Conservation (phyloP, 2,329 filamentous ascomycete species). For the Ceratocystis smalleyi region DNA sequence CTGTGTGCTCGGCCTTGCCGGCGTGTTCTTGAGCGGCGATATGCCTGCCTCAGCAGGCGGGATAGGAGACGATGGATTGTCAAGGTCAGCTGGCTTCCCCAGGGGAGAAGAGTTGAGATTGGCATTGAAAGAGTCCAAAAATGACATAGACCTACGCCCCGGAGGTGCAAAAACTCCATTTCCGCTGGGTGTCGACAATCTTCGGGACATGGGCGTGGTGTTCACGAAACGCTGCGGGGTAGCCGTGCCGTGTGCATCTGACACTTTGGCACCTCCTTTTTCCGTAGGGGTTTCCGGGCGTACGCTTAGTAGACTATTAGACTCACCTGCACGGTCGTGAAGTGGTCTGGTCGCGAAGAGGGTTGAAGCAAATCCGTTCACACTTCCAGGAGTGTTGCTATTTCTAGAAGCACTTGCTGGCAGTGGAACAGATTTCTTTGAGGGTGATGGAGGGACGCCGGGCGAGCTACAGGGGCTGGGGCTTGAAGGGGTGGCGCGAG, state of each 20-base stretch:
- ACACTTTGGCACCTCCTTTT: not conserved
- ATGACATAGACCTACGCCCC: constrained; percentile 14
- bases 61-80: constrained; percentile 15
- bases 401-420: constrained; percentile 1
- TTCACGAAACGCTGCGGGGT: constrained; percentile 10
- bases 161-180: constrained; percentile 14
- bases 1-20: constrained; percentile 24
- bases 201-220: constrained; percentile 15
- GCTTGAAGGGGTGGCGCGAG: not conserved
- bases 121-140: constrained; percentile 14
- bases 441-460: constrained; percentile 13
- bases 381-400: not conserved
- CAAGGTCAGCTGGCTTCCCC: constrained; percentile 4
- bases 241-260: not conserved
- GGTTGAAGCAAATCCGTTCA: constrained; percentile 7
- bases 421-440: constrained; percentile 18
- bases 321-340: constrained; percentile 4
- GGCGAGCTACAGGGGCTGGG: not conserved
- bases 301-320: not conserved
- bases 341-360: constrained; percentile 10
- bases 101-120: constrained; percentile 12
- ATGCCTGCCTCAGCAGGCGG: constrained; percentile 31
- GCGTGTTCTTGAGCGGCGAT: constrained; percentile 39
- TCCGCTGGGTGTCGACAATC: constrained; percentile 14
- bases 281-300: constrained; percentile 11